A percentile compares a stretch with the other conserved stretches of the same genome.
These are phyloP conservation scores for Dendrobium catenatum DNA, from an alignment of 106 monocot genomes.

Conservation along the genomic window DNA sequence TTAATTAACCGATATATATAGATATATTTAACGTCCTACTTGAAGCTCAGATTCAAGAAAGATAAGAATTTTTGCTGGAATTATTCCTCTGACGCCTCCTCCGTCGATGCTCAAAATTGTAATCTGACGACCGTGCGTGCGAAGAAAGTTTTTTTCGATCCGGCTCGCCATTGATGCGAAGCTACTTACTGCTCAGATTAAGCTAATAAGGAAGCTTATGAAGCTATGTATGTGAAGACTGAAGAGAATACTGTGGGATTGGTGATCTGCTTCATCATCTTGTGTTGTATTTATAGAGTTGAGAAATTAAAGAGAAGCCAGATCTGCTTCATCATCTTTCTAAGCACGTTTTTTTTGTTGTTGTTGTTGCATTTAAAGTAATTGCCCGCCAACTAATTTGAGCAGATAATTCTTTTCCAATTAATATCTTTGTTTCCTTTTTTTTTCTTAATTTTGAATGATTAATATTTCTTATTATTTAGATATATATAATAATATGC, in stretches of 20 bases:
- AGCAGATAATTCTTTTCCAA: too few species aligned
- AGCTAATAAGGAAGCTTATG: neutral
- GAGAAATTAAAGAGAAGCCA: too few species aligned
- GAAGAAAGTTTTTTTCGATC: neutral
- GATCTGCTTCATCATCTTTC: too few species aligned
- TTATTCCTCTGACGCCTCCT: constrained; percentile 50
- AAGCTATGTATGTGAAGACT: neutral
- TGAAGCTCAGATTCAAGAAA: constrained; percentile 47
- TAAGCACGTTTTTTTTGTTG: too few species aligned
- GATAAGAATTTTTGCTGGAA: constrained; percentile 34
- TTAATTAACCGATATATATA: too few species aligned
- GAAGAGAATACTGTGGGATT: neutral
- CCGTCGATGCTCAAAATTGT: constrained; percentile 50
- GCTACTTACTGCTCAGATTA: neutral
- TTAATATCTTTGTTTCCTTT: too few species aligned
- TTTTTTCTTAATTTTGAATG: too few species aligned
- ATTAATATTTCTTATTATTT: too few species aligned
- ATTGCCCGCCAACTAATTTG: too few species aligned
- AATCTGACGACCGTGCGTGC: constrained; percentile 25
- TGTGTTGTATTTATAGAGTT: neutral
- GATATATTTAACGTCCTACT: constrained; percentile 12
- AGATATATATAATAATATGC: too few species aligned
- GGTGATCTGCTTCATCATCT: neutral
- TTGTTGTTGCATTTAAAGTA: too few species aligned
- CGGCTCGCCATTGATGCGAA: neutral